phyloP scores from a whole-genome alignment of 129 eudicot species.

The sunflower (Helianthus annuus) region HanXRQr2.0-SUNRISE NC_035436.2:16786375-16786874 shows the following conservation, averaged over 20 bases:
- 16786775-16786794: neutral
- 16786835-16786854: neutral
- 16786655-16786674: too few species aligned
- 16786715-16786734: neutral
- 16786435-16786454: slow-evolving; percentile 57
- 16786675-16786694: too few species aligned
- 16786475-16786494: slow-evolving; percentile 85
- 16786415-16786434: slow-evolving; percentile 95
- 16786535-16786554: too few species aligned
- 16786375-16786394: slow-evolving; percentile 66
- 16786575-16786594: neutral
- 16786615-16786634: neutral
- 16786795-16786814: neutral
- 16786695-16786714: neutral
- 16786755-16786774: neutral
- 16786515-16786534: neutral
- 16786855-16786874: neutral
- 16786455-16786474: slow-evolving; percentile 82
- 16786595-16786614: neutral
- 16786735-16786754: neutral
- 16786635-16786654: neutral
- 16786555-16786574: too few species aligned
- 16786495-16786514: slow-evolving; percentile 69
- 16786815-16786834: neutral
- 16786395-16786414: slow-evolving; percentile 85